Percentiles rank a stretch among this genome's conserved stretches.
Evolutionary conservation across 1,284 basidiomycete genomes (phyloP).

Genomic region (Boletus albobrunnescens): DNA sequence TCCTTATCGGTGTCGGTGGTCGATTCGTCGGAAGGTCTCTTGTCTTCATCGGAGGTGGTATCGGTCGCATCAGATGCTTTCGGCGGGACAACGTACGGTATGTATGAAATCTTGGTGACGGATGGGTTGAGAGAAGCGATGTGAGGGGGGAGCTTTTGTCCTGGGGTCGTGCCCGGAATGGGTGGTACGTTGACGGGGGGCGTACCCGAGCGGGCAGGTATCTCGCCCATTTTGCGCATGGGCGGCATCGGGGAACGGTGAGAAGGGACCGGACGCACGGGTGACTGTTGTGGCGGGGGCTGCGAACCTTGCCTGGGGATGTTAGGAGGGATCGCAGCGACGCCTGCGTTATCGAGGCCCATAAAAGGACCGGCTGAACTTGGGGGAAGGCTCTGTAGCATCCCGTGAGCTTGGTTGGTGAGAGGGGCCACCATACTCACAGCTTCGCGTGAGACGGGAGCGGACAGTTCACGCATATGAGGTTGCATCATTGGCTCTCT

Average conservation of each 20-base stretch:
- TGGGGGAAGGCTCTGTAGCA: slow-evolving; percentile 24
- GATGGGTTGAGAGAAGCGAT: slow-evolving; percentile 33
- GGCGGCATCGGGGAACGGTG: slow-evolving; percentile 26
- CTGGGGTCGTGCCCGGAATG: slow-evolving; percentile 27
- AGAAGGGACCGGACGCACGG: slow-evolving; percentile 18
- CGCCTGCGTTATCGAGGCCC: slow-evolving; percentile 16
- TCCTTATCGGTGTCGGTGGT: slow-evolving; percentile 22
- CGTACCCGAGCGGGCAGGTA: slow-evolving; percentile 13
- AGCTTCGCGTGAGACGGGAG: slow-evolving; percentile 24
- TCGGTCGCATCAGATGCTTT: slow-evolving; percentile 23
- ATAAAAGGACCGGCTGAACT: slow-evolving; percentile 24
- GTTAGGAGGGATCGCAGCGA: slow-evolving; percentile 14
- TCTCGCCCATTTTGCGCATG: slow-evolving; percentile 24
- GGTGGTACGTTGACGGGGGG: slow-evolving; percentile 24
- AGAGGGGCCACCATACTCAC: slow-evolving; percentile 13
- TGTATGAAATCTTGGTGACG: slow-evolving; percentile 32
- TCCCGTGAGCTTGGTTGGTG: slow-evolving; percentile 3
- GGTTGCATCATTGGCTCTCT: slow-evolving; percentile 26
- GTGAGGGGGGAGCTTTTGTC: slow-evolving; percentile 34
- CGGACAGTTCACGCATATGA: slow-evolving; percentile 25
- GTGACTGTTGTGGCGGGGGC: slow-evolving; percentile 30
- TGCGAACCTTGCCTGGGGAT: slow-evolving; percentile 26
- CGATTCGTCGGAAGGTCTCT: slow-evolving; percentile 17
- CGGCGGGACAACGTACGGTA: slow-evolving; percentile 23
- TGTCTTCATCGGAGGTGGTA: slow-evolving; percentile 22